These are phyloP conservation scores for Talaromyces sp. DNA, from an alignment of 2,329 filamentous ascomycete genomes.

Conservation along the genomic window DNA sequence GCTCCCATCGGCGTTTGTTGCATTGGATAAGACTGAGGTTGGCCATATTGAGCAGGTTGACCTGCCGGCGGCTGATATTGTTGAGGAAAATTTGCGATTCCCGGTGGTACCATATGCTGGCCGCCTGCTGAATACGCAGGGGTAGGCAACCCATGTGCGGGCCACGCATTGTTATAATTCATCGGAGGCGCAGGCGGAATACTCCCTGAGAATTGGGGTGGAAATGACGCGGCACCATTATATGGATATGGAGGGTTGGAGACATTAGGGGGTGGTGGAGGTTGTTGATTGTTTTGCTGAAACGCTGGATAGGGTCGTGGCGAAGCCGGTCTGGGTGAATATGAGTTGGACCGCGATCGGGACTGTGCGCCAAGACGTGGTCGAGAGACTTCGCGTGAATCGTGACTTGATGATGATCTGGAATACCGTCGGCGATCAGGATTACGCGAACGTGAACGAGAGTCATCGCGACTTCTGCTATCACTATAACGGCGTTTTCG, in stretches of 20 bases:
- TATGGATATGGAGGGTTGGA: conserved; percentile 16
- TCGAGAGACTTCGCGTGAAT: conserved; percentile 21
- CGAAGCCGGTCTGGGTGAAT: conserved; percentile 33
- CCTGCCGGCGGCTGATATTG: conserved; percentile 16
- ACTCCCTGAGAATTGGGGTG: conserved; percentile 21
- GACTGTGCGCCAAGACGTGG: conserved; percentile 21
- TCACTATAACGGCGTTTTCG: conserved; percentile 44
- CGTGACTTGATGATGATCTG: conserved; percentile 31
- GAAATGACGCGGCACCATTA: conserved; percentile 15
- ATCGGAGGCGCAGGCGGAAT: conserved; percentile 33
- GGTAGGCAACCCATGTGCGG: conserved; percentile 32
- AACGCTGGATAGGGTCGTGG: conserved; percentile 24
- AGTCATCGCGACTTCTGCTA: conserved; percentile 33
- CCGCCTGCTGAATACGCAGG: conserved; percentile 26
- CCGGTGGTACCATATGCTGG: conserved; percentile 23
- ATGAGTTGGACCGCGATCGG: conserved; percentile 32
- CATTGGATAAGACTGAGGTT: conserved; percentile 20
- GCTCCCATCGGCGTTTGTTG: conserved; percentile 34
- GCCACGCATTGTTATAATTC: conserved; percentile 39
- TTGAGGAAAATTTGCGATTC: conserved; percentile 16
- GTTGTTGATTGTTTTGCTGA: conserved; percentile 17
- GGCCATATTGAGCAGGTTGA: conserved; percentile 23
- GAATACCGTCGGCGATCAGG: conserved; percentile 26
- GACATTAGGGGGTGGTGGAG: conserved; percentile 21
- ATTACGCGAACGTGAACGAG: conserved; percentile 30